These are phyloP conservation scores for Nitzschia sp. DNA, from an alignment of 108 stramenopile species.

Conservation along the genomic window DNA sequence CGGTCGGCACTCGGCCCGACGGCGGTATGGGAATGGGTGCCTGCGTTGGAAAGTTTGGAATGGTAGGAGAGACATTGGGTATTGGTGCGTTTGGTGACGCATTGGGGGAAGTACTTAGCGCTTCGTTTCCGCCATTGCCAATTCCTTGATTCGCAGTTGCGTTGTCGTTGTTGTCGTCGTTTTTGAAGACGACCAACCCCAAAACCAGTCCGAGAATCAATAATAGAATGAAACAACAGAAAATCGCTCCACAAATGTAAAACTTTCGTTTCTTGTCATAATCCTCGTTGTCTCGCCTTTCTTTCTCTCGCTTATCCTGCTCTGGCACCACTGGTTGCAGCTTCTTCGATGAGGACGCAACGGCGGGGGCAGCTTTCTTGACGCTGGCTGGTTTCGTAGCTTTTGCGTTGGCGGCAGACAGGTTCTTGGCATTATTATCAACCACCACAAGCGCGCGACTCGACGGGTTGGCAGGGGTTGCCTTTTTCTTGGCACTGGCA, in stretches of 20 bases:
- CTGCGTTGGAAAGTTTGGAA: conserved; percentile 6
- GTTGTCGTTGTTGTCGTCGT: not conserved
- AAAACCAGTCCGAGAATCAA: conserved; percentile 3
- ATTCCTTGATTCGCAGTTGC: not conserved
- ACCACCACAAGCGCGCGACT: too few species aligned
- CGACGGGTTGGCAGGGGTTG: too few species aligned
- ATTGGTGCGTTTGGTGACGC: too few species aligned
- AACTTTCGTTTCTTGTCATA: not conserved
- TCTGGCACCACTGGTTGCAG: not conserved
- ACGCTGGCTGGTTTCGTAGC: not conserved
- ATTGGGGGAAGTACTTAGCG: not conserved
- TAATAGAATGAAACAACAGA: not conserved
- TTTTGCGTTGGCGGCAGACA: not conserved
- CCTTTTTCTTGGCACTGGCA: too few species aligned
- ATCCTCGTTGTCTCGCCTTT: not conserved
- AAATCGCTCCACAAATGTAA: not conserved
- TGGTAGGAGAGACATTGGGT: too few species aligned
- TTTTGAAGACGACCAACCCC: conserved; percentile 2
- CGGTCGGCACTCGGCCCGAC: not conserved
- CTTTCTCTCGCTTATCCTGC: not conserved
- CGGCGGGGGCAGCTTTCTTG: not conserved
- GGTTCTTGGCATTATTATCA: too few species aligned
- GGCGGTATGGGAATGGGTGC: not conserved
- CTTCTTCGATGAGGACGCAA: not conserved
- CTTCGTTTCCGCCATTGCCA: not conserved